These are phyloP conservation scores for Chamaecyparis obtusa DNA, from an alignment of 75 land plant species.

Conservation along the genomic window DNA sequence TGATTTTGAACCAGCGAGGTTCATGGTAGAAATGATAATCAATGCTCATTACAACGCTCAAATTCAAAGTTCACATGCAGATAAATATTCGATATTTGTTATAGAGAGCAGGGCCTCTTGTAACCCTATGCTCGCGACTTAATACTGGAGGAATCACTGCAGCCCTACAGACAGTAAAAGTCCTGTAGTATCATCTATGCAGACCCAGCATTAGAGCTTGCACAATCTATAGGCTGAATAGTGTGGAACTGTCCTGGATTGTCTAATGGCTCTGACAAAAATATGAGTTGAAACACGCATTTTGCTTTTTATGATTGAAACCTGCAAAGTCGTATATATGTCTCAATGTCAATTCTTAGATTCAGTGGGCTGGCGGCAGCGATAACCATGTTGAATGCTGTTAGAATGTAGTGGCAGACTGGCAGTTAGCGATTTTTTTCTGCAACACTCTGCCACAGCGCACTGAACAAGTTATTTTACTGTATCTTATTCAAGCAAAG, in stretches of 20 bases:
- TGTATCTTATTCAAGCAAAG: not conserved
- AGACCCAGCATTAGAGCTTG: not conserved
- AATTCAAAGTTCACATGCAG: too few relatives aligned
- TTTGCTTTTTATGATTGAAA: not conserved
- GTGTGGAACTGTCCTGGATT: not conserved
- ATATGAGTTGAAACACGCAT: not conserved
- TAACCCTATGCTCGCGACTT: not conserved
- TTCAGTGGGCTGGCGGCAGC: not conserved
- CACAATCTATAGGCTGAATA: not conserved
- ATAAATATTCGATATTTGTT: too few relatives aligned
- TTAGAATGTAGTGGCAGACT: not conserved
- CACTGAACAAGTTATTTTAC: not conserved
- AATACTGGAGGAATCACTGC: not conserved
- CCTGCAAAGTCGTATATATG: not conserved
- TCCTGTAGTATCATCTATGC: too few relatives aligned
- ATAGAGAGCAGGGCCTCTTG: too few relatives aligned
- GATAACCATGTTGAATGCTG: not conserved
- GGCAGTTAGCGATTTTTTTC: not conserved
- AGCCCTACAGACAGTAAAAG: not conserved
- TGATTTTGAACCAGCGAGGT: not conserved
- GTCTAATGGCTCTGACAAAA: not conserved
- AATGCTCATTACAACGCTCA: not conserved
- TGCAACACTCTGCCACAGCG: not conserved
- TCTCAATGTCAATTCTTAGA: not conserved
- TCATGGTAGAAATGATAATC: not conserved